Evolutionary conservation across 306 rosid species (phyloP), one percentile per base, ranked within the genome.

Genomic region (Castanea sativa): DNA sequence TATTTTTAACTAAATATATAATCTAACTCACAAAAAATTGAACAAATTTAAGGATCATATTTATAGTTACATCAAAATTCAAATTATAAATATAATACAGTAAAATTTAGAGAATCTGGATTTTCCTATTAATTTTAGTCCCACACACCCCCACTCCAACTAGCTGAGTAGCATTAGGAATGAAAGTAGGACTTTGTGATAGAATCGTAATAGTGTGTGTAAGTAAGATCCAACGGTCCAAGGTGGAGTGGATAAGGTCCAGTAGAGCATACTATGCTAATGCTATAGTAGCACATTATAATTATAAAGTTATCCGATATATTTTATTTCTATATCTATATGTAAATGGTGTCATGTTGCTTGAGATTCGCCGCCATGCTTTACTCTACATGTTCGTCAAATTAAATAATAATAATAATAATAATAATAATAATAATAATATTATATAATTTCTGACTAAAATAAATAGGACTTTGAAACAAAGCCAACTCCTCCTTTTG

Each of bases 281-380:
- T 2, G 45, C 45, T 38, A 38, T 38, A 7, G 45, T 10, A 38
- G 11, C 45, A 38, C 45, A 38, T 38, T 38, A 38, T 38, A 7
- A 38, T 38, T 38, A 7, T 19, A 33, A 33, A 70, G 65, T 12
- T 29, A 4, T 53, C 15, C 25, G 10, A 6, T 19, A 18, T 53
- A 55, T 73, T 53, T 5, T 11, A 53, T 56, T 6, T 38, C 2
- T 38, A 6, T 38, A 38, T 38, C 45, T 38, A 38, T 38, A 2
- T 38, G 45, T 38, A 38, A 8, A 33, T 18, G 76, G 65, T 57
- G 52, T 19, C 76, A 69, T 69, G 80, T n/a, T 60, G 79, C 81
- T 59, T 87, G 84, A 81, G 85, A 87, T 89, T 87, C 89, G 83
- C 80, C 89, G 86, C 90, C 87, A 86, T 69, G 76, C 85, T 85